A percentile compares a stretch with the other conserved stretches of the same genome.
phyloP scores from a whole-genome alignment of 257 asterid genomes.

The Fraxinus pennsylvanica region DNA sequence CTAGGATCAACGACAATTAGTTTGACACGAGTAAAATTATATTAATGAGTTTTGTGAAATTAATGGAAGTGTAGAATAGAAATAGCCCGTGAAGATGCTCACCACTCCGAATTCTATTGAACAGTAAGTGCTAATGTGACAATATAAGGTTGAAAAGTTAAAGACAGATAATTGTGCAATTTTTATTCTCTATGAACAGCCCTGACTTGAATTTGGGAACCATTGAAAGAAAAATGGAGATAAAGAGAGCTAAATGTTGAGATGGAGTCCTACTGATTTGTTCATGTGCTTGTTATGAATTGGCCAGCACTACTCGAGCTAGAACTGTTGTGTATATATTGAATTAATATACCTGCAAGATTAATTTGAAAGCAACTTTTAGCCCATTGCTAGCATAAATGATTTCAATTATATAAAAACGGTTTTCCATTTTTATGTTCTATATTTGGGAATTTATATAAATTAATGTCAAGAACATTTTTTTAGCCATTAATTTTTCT shows the following conservation, averaged over 20 bases:
- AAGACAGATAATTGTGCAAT: neutral
- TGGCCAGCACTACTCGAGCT: neutral
- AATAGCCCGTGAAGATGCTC: neutral
- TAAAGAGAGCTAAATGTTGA: neutral
- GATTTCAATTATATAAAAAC: neutral
- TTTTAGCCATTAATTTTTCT: neutral
- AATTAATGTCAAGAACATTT: neutral
- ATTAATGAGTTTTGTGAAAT: neutral
- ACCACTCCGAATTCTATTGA: neutral
- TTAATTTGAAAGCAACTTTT: neutral
- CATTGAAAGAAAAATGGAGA: neutral
- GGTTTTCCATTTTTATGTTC: neutral
- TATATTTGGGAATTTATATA: neutral
- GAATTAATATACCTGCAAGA: neutral
- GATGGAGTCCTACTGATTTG: neutral
- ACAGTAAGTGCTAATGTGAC: neutral
- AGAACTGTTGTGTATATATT: neutral
- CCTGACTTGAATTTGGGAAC: neutral
- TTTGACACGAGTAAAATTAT: neutral
- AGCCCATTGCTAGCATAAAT: neutral
- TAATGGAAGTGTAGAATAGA: neutral
- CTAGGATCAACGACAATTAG: neutral
- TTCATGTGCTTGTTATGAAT: neutral
- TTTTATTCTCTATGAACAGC: neutral
- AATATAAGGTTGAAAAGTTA: neutral